Base-by-base conservation (phyloP, 163 green algal genomes). In the Chlamydomonas reinhardtii region DNA sequence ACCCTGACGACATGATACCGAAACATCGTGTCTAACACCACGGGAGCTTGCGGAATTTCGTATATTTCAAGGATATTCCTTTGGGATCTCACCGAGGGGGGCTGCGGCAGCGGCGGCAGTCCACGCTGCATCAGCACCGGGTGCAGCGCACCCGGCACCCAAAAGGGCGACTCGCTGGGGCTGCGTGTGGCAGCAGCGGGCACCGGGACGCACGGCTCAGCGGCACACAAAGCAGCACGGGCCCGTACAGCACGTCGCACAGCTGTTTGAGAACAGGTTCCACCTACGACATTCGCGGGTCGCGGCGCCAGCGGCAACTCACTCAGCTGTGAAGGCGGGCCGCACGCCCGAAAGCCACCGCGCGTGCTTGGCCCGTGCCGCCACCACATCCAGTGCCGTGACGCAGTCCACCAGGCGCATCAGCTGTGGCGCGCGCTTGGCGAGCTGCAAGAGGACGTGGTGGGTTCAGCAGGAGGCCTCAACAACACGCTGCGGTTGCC, bases 91-190 rank as follows among this genome's bases (percentile, higher is more conserved):
- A 94, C 84, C 39, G 89, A 89, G 27, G 91, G 94, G 12, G 93
- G 92, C 25, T 88, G 61, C 24, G 92, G 92, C 73, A 97, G 90
- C 32, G 90, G 83, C 66, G 92, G 84, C 74, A 98, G 87, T 15
- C 84, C 82, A 5, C 87, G 88, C 89, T 98, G 85, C 90, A 97
- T 90, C 69, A 99, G 89, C 82, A 98, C 73, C 4, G 96, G 96
- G 89, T 98, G 96, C 64, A 89, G 86, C 0, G 91, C 90, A 0
- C 91, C 89, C 0, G 87, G 88, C 34, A 97, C 61, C 11, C 83
- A 43, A 11, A 97, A 64, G 19, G 79, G 88, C 20, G 74, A 88
- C 62, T 14, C 73, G 65, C 3, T 52, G 6, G 34, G 35, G 69
- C 73, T 43, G 62, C 31, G 24, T 14, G 22, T n/a, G n/a, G n/a